Percentiles rank a stretch among this genome's conserved stretches.
Evolutionary conservation across 805 yeast species (phyloP).

Genomic region (Kluyveromyces wickerhamii): DNA sequence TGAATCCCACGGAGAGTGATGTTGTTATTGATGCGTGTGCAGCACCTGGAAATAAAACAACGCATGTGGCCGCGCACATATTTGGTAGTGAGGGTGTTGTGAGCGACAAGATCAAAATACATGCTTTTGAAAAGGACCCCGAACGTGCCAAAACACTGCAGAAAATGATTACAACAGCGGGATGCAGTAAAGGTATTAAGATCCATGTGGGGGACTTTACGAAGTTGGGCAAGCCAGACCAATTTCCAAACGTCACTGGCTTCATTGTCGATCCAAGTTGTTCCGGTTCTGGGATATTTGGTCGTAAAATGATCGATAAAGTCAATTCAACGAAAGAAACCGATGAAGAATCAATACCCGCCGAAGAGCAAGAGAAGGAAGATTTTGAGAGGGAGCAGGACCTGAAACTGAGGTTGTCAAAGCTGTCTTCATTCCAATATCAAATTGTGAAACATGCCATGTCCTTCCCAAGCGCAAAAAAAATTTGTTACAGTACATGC

Average conservation of each 20-base stretch:
- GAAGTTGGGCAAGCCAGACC: constrained; percentile 35
- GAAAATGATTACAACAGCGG: constrained; percentile 76
- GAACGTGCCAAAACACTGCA: constrained; percentile 61
- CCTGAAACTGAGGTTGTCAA: constrained; percentile 38
- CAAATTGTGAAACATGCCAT: constrained; percentile 85
- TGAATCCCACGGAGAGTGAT: constrained; percentile 54
- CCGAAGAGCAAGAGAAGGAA: constrained; percentile 42
- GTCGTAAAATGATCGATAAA: constrained; percentile 59
- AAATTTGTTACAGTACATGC: constrained; percentile 90
- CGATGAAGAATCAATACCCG: constrained; percentile 23
- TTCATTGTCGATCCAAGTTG: constrained; percentile 94
- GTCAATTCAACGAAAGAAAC: constrained; percentile 24
- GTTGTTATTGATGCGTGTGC: constrained; percentile 87
- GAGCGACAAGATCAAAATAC: constrained; percentile 32
- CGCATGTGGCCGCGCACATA: constrained; percentile 66
- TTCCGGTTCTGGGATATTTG: constrained; percentile 96
- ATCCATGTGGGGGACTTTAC: constrained; percentile 48
- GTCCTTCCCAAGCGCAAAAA: constrained; percentile 64
- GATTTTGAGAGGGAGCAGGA: constrained; percentile 40
- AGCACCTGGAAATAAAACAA: constrained; percentile 98
- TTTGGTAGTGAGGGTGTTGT: constrained; percentile 13
- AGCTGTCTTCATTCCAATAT: constrained; percentile 79
- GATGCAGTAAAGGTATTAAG: constrained; percentile 38
- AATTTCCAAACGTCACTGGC: constrained; percentile 62
- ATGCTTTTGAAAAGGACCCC: constrained; percentile 83